Evolutionary conservation across 83 land plant species (phyloP).

Genomic region (Diphasiastrum complanatum): DNA sequence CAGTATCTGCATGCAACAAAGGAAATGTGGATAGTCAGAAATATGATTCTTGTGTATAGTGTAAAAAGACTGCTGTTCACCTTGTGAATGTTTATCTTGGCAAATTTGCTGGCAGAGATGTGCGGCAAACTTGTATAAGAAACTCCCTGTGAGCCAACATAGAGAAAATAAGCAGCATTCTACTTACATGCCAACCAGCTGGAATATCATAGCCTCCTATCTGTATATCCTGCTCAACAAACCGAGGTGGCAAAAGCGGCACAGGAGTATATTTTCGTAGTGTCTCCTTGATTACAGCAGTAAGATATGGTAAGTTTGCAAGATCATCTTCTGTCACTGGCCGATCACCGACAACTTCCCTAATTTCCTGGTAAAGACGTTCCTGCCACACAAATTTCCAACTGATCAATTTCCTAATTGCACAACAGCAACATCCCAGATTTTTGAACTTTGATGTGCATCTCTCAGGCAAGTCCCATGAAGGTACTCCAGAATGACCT

Average conservation of each 20-base stretch:
- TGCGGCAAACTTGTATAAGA: background rate
- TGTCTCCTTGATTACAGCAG: slow-evolving; percentile 86
- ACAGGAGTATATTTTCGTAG: slow-evolving; percentile 66
- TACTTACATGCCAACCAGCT: slow-evolving; percentile 58
- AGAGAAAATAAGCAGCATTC: background rate
- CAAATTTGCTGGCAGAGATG: background rate
- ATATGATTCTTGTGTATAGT: background rate
- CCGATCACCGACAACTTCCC: too few relatives aligned
- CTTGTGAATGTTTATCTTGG: background rate
- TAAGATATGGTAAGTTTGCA: too few relatives aligned
- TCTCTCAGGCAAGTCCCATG: too few relatives aligned
- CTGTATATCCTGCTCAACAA: slow-evolving; percentile 64
- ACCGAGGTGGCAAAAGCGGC: slow-evolving; percentile 61
- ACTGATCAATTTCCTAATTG: too few relatives aligned
- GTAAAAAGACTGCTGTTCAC: background rate
- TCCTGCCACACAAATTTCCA: too few relatives aligned
- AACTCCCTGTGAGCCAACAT: background rate
- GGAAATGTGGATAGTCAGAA: background rate
- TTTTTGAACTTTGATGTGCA: too few relatives aligned
- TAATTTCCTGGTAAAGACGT: too few relatives aligned
- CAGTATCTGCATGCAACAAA: slow-evolving; percentile 38
- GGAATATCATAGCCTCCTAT: slow-evolving; percentile 73
- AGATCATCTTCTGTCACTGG: too few relatives aligned
- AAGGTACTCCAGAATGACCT: too few relatives aligned
- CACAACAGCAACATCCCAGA: too few relatives aligned